Evolutionary conservation across 129 eudicot species (phyloP), one percentile per base, ranked within the genome.

Genomic region (Escallonia herrerae): DNA sequence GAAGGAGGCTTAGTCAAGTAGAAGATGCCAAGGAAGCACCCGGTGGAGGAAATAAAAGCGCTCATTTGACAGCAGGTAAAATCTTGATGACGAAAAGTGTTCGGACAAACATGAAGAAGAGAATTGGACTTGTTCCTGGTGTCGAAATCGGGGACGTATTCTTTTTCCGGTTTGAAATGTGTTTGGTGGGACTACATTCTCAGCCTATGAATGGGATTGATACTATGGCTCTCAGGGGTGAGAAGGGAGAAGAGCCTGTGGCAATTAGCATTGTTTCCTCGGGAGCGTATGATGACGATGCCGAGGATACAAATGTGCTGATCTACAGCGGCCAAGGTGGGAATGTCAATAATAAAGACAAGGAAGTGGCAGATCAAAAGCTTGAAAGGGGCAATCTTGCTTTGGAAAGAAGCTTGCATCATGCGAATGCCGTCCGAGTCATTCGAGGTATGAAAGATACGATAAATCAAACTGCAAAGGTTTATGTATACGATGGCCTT

Each of bases 321-420:
- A 67, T 84, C 51, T 84, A 84, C 58, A 84, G 83, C 22, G 90
- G 90, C 61, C 90, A 84, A 68, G 90, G 90, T 39, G 90, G 90
- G 8, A 68, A 62, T 63, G 68, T 74, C 67, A 74, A 62, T 49
- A 74, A 76, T 47, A 84, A 58, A 43, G 90, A 81, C 60, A 83
- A 80, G 43, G 37, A 66, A 54, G 55, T 58, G 5, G 69, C 73
- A 65, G 90, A 84, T 77, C 90, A 84, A 64, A 84, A 84, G 65
- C 86, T 84, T 15, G 90, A 84, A 64, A 77, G 85, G 62, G 90
- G 90, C 40, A 84, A 84, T 72, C 81, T 84, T 52, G 90, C 90
- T 44, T 62, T 84, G 66, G 86, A 80, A 56, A 77, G 65, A 51
- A 84, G 90, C 61, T 77, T 81, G 63, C 86, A 81, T 38, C 71